Evolutionary conservation across 1,139 yeast species (phyloP).

Genomic region (Taphrina betulina): DNA sequence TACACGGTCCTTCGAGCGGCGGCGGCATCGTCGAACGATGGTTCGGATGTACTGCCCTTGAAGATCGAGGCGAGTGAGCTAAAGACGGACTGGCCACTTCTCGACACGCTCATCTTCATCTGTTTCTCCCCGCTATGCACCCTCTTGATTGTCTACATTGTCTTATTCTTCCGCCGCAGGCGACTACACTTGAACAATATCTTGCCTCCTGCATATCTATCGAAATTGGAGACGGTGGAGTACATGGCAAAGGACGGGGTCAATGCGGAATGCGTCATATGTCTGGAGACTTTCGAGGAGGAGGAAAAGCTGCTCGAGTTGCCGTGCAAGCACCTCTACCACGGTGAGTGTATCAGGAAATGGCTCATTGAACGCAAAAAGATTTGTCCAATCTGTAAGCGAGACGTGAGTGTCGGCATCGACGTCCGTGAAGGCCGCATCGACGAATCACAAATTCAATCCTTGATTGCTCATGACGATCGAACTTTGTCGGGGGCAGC

Average conservation of each 20-base stretch:
- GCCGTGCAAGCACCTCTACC: conserved; percentile 51
- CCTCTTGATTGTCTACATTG: conserved; percentile 45
- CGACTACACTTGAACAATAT: conserved; percentile 16
- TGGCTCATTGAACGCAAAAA: conserved; percentile 47
- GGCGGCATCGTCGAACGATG: neutral
- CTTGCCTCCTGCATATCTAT: conserved; percentile 21
- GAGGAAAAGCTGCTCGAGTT: conserved; percentile 46
- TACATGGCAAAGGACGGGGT: conserved; percentile 29
- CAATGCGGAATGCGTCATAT: conserved; percentile 47
- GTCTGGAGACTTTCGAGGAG: conserved; percentile 47
- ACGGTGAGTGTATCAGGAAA: conserved; percentile 46
- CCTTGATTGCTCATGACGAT: neutral
- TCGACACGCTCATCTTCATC: conserved; percentile 46
- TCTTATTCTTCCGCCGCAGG: conserved; percentile 46
- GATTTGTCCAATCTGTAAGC: conserved; percentile 47
- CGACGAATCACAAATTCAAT: conserved; percentile 1
- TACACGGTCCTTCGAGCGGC: conserved; percentile 40
- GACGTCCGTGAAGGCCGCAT: conserved; percentile 24
- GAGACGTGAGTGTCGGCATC: conserved; percentile 39
- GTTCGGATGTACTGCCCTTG: neutral
- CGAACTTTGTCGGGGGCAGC: neutral
- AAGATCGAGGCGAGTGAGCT: conserved; percentile 33
- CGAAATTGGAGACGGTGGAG: conserved; percentile 13
- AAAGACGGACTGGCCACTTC: conserved; percentile 41
- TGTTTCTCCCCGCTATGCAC: conserved; percentile 49